phyloP scores from a whole-genome alignment of 352 stramenopile genomes.

The Phytophthora fragariaefolia region DNA sequence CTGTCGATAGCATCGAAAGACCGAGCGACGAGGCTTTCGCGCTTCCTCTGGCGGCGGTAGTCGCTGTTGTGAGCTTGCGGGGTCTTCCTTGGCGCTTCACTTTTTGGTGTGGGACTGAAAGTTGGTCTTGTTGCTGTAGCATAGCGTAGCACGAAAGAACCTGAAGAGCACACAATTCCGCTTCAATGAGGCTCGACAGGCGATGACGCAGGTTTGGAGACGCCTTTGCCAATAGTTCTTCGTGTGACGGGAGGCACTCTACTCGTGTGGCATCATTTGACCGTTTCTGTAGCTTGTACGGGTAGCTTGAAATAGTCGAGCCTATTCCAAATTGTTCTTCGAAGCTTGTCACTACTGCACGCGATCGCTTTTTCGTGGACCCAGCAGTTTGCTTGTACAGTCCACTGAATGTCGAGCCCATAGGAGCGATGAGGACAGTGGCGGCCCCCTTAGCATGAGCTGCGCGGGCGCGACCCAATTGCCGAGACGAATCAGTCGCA shows the following conservation, averaged over 20 bases:
- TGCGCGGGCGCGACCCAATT: conserved; percentile 7
- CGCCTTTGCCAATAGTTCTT: conserved; percentile 78
- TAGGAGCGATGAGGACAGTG: conserved; percentile 27
- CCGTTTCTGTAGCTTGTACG: conserved; percentile 38
- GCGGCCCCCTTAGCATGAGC: conserved; percentile 31
- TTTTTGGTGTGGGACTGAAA: conserved; percentile 33
- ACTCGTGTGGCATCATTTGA: conserved; percentile 33
- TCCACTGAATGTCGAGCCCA: conserved; percentile 18
- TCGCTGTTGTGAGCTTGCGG: conserved; percentile 25
- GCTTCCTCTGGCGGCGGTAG: conserved; percentile 24
- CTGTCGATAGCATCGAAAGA: conserved; percentile 59
- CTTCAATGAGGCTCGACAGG: conserved; percentile 77
- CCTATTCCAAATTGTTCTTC: conserved; percentile 14
- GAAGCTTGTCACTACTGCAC: conserved; percentile 18
- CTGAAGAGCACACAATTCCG: conserved; percentile 81
- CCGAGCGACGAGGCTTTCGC: conserved; percentile 33
- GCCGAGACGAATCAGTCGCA: conserved; percentile 25
- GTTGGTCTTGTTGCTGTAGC: conserved; percentile 58
- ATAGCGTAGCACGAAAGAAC: conserved; percentile 80
- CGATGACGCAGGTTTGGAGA: conserved; percentile 74
- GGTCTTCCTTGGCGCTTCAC: conserved; percentile 25
- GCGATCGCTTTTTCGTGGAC: conserved; percentile 44
- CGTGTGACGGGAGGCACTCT: conserved; percentile 64
- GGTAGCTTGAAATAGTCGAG: conserved; percentile 9
- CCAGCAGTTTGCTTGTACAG: conserved; percentile 25